Evolutionary conservation across 78 protist genomes (phyloP), one percentile per base, ranked within the genome.

Genomic region (Dictyostelium brefeldianum): DNA sequence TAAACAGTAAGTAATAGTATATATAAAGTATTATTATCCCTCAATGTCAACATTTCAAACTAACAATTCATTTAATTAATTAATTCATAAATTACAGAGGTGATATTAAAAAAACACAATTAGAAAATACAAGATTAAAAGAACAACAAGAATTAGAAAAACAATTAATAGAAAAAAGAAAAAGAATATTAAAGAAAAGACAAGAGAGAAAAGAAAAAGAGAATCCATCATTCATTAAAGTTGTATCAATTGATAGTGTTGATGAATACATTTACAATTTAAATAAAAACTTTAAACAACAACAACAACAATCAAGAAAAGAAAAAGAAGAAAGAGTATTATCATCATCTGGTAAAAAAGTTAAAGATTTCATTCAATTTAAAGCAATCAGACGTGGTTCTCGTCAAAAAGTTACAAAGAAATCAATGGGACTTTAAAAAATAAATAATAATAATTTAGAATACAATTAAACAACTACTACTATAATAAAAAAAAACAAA

Each of bases 341-440:
- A 46, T 9, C 31, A 18, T 73, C 79, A 7, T 36, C 79, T 14
- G 20, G 46, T 73, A 36, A 73, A 46, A 73, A 73, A 73, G 79
- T 47, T 73, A 73, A 22, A 73, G 56, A 73, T 18, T 73, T 7
- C n/a, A 73, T 46, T 9, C 20, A 36, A 46, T 47, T 46, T 46
- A 73, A 73, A 73, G 14, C 51, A n/a, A n/a, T 73, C 20, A 14
- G 53, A 11, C 56, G 51, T 73, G 79, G 79, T 46, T 14, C 27
- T n/a, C 79, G 79, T 73, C 29, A 36, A 73, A 73, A 73, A 47
- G 79, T 73, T 46, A 10, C 79, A 20, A 73, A 73, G 46, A 73
- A 27, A 43, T 73, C 79, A 46, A 18, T 73, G 1, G 69, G 69
- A 8, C 22, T 36, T 73, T 46, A 73, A 73, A 73, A 17, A 73